Percentiles rank a stretch among this genome's conserved stretches.
These are phyloP conservation scores for Dendryphion nanum DNA, from an alignment of 2,329 filamentous ascomycete genomes.

Conservation along the genomic window DNA sequence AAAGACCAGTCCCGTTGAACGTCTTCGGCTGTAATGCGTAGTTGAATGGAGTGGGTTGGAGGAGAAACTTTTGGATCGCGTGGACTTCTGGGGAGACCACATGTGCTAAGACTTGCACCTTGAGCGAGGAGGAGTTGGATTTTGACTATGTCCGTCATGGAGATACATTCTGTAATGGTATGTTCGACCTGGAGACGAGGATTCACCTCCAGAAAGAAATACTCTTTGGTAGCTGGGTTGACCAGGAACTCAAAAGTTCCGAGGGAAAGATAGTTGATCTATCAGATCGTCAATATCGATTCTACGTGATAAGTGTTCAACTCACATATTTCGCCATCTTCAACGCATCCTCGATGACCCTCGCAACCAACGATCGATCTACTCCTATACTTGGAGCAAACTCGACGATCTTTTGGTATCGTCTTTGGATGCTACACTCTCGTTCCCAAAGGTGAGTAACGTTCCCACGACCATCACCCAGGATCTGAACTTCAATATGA, in stretches of 20 bases:
- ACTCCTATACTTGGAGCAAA: conserved; percentile 53
- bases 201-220: conserved; percentile 62
- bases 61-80: conserved; percentile 39
- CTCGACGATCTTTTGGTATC: conserved; percentile 63
- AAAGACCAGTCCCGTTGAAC: conserved; percentile 54
- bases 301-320: neutral
- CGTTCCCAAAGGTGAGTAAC: conserved; percentile 59
- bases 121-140: conserved; percentile 56
- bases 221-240: conserved; percentile 48
- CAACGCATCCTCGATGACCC: conserved; percentile 55
- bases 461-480: conserved; percentile 55
- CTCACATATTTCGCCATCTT: conserved; percentile 50
- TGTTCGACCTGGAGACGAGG: conserved; percentile 62
- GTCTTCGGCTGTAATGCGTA: conserved; percentile 59
- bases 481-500: conserved; percentile 61
- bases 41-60: conserved; percentile 51
- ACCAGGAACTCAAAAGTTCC: conserved; percentile 67
- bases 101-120: conserved; percentile 43
- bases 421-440: conserved; percentile 60
- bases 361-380: conserved; percentile 47
- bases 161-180: conserved; percentile 59
- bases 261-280: conserved; percentile 57
- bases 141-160: conserved; percentile 54
- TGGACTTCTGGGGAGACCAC: conserved; percentile 26
- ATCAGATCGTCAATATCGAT: conserved; percentile 2